Conservation (phyloP, 139 green algal species). For the Chlorella ohadii region DNA sequence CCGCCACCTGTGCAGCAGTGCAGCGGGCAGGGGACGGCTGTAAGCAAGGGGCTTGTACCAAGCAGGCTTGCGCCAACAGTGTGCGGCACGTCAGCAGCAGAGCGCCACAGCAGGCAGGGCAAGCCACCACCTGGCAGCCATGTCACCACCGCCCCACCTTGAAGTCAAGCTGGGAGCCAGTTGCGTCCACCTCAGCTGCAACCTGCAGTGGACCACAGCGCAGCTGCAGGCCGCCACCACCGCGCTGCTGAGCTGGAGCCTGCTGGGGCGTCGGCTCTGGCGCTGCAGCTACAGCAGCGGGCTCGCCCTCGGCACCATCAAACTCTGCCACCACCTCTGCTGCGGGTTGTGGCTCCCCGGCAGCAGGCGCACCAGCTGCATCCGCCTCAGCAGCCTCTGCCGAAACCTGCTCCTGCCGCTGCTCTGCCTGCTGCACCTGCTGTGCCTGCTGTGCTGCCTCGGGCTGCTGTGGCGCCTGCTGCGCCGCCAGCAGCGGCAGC, state of each 20-base stretch:
- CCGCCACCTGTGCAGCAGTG: constrained; percentile 32
- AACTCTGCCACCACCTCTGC: background rate
- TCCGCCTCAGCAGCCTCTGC: too few relatives aligned
- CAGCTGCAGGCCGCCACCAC: constrained; percentile 57
- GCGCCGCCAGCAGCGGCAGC: constrained; percentile 48
- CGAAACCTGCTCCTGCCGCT: background rate
- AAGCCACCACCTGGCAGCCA: background rate
- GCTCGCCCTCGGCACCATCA: background rate
- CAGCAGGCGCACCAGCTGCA: background rate
- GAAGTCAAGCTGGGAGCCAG: constrained; percentile 39
- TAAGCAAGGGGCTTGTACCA: background rate
- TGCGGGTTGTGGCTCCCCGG: background rate
- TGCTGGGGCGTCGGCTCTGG: background rate
- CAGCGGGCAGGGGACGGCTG: background rate
- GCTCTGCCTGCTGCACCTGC: too few relatives aligned
- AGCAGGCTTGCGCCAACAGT: too few relatives aligned
- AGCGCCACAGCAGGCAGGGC: too few relatives aligned
- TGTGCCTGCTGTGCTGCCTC: background rate
- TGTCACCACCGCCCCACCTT: background rate
- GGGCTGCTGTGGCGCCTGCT: background rate
- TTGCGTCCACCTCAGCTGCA: constrained; percentile 38
- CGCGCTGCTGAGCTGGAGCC: background rate
- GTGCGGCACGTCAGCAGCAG: too few relatives aligned
- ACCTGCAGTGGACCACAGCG: constrained; percentile 58
- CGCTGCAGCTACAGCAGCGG: constrained; percentile 3